Conservation (phyloP, 2,329 filamentous ascomycete species). For the Trichoderma semiorbis region DNA sequence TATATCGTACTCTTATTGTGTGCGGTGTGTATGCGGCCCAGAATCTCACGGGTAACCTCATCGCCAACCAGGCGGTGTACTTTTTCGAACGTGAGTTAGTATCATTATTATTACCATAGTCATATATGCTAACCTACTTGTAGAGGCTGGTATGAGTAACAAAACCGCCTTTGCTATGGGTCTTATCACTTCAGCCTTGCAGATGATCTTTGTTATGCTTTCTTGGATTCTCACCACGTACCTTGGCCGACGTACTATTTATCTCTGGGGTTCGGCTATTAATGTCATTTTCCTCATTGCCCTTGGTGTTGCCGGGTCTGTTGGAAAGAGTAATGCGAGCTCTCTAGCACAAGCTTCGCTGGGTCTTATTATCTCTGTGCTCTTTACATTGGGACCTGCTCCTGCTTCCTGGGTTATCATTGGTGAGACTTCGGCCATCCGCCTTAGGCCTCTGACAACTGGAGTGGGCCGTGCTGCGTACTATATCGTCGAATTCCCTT, state of each 20-base stretch:
- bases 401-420: neutral
- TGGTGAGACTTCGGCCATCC: neutral
- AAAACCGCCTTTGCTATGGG: neutral
- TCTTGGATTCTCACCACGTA: slow-evolving; percentile 4
- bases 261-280: neutral
- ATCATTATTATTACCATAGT: neutral
- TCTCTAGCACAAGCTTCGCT: neutral
- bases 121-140: neutral
- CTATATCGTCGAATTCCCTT: neutral
- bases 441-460: slow-evolving; percentile 2
- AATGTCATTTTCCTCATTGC: neutral
- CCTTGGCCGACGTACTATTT: neutral
- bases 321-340: neutral
- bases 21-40: neutral
- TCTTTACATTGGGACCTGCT: slow-evolving; percentile 1
- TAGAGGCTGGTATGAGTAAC: neutral
- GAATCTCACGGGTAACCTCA: slow-evolving; percentile 1
- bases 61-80: neutral
- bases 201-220: slow-evolving; percentile 6
- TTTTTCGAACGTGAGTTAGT: neutral
- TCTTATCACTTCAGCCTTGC: neutral
- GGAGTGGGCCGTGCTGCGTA: slow-evolving; percentile 1
- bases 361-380: neutral
- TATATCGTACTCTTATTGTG: neutral
- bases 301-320: neutral